phyloP scores from a whole-genome alignment of 768 basidiomycete genomes.

The Boletus patriciae region DNA sequence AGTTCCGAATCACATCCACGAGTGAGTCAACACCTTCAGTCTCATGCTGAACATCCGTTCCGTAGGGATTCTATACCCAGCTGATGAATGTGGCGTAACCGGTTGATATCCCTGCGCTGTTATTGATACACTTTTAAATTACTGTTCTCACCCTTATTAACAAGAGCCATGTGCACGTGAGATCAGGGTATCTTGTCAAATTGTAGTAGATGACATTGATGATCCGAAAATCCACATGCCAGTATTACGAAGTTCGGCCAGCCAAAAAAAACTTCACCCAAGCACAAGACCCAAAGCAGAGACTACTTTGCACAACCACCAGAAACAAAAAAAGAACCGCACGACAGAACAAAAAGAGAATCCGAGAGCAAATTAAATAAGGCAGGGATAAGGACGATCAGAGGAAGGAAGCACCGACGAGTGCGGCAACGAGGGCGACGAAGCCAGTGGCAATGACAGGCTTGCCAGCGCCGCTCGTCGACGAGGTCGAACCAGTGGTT shows the following conservation, averaged over 20 bases:
- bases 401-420: constrained; percentile 25
- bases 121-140: too few relatives aligned
- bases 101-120: too few relatives aligned
- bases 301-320: background rate
- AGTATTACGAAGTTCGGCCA: background rate
- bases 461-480: constrained; percentile 24
- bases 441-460: constrained; percentile 24
- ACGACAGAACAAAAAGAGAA: background rate
- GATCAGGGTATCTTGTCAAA: background rate
- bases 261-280: background rate
- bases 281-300: background rate
- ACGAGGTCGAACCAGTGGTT: too few relatives aligned
- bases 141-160: background rate
- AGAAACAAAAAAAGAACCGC: background rate
- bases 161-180: background rate
- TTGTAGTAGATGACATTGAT: background rate
- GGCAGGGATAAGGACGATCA: constrained; percentile 1
- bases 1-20: too few relatives aligned
- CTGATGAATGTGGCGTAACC: too few relatives aligned
- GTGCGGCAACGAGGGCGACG: constrained; percentile 20
- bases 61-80: too few relatives aligned
- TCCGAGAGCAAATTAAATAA: background rate
- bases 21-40: too few relatives aligned
- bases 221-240: background rate
- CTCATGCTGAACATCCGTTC: too few relatives aligned